Conservation (phyloP, 202 grass and related monocot species). For the Panicum hallii region DNA sequence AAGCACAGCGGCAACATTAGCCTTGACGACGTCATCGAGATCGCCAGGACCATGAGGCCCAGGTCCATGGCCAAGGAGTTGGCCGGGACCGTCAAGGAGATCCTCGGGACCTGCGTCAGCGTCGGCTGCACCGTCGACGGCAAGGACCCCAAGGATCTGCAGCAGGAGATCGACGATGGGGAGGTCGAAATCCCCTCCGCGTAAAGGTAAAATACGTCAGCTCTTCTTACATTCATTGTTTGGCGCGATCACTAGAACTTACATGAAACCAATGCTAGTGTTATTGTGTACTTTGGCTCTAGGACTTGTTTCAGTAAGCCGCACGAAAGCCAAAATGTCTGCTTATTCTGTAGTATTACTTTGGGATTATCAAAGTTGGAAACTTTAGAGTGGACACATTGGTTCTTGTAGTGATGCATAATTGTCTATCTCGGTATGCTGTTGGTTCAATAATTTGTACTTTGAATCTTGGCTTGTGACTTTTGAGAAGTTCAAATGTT, state of each 20-base stretch:
- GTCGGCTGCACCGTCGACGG: constrained; percentile 86
- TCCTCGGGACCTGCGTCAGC: constrained; percentile 84
- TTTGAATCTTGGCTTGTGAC: not conserved
- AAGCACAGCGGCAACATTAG: constrained; percentile 88
- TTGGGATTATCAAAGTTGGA: not conserved
- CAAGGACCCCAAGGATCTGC: constrained; percentile 88
- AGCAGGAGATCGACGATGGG: constrained; percentile 70
- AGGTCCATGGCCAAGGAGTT: constrained; percentile 93
- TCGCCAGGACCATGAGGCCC: constrained; percentile 63
- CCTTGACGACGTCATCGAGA: constrained; percentile 84
- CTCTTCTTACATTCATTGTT: not conserved
- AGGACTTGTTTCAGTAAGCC: not conserved
- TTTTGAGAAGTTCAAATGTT: not conserved
- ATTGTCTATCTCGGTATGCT: not conserved
- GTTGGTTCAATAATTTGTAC: not conserved
- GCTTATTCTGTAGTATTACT: not conserved
- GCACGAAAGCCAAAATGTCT: not conserved
- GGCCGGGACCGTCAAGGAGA: constrained; percentile 78
- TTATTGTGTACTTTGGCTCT: not conserved
- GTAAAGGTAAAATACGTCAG: constrained; percentile 37
- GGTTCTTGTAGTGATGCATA: not conserved
- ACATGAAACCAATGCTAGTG: not conserved
- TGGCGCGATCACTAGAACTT: not conserved
- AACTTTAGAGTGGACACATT: too few species aligned
- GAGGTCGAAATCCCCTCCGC: constrained; percentile 76